A percentile compares a stretch with the other conserved stretches of the same genome.
Conservation (phyloP, 140 eudicot genomes). For the Erigeron philadelphicus region DNA sequence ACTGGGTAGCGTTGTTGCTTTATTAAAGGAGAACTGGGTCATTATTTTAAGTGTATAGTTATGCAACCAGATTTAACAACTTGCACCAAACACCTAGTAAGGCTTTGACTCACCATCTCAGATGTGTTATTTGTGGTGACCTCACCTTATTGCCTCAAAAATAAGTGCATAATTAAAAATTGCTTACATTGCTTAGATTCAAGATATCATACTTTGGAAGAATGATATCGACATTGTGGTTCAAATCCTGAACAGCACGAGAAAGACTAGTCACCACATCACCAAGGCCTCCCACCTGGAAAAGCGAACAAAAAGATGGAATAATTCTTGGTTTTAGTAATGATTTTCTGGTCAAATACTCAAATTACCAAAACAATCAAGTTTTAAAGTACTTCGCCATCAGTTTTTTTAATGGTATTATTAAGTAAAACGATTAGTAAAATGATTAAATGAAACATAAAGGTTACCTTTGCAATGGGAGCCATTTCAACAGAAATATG, state of each 20-base stretch:
- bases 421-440: neutral
- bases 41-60: neutral
- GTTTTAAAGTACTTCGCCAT: neutral
- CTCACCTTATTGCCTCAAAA: conserved; percentile 3
- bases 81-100: neutral
- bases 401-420: neutral
- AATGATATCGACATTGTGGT: conserved; percentile 81
- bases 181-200: conserved; percentile 82
- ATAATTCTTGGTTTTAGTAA: neutral
- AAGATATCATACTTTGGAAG: conserved; percentile 94
- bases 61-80: neutral
- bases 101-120: neutral
- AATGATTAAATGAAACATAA: conserved; percentile 7
- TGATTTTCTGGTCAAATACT: neutral
- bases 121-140: neutral
- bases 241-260: conserved; percentile 91
- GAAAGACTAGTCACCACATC: conserved; percentile 99
- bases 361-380: neutral
- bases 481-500: conserved; percentile 99
- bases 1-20: too few relatives aligned
- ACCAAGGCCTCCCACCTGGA: conserved; percentile 97
- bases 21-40: neutral
- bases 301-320: conserved; percentile 14
- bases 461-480: conserved; percentile 89
- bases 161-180: neutral